Conservation (phyloP, 768 basidiomycete genomes). For the Mycena polygramma region DNA sequence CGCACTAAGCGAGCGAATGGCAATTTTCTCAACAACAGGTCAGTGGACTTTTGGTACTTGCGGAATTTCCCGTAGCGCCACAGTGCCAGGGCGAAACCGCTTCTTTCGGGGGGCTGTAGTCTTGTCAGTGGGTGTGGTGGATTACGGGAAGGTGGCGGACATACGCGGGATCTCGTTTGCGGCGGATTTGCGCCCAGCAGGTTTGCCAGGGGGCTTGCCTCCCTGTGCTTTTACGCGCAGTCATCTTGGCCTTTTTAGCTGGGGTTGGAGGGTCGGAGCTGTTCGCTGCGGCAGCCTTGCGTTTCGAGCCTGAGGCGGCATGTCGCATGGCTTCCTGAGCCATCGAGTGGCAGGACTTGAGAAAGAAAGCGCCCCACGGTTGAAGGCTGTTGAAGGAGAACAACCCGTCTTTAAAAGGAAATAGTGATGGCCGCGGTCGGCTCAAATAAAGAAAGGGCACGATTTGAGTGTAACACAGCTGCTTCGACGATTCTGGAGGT, state of each 20-base stretch:
- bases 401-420: constrained; percentile 11
- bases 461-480: too few species aligned
- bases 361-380: not conserved
- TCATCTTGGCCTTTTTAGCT: constrained; percentile 67
- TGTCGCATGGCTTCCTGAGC: constrained; percentile 76
- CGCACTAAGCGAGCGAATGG: constrained; percentile 94
- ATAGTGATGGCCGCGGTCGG: too few species aligned
- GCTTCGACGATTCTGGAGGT: too few species aligned
- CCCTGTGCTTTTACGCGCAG: constrained; percentile 92
- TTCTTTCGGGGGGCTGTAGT: constrained; percentile 50
- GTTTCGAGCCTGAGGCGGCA: constrained; percentile 59
- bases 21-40: constrained; percentile 86
- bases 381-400: not conserved
- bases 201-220: constrained; percentile 63
- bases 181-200: constrained; percentile 18
- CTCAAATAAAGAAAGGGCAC: too few species aligned
- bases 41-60: constrained; percentile 94
- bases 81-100: constrained; percentile 91
- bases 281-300: constrained; percentile 56
- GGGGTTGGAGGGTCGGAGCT: constrained; percentile 62
- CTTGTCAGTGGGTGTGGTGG: constrained; percentile 12
- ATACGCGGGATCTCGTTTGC: constrained; percentile 43
- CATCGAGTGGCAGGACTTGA: constrained; percentile 55
- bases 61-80: constrained; percentile 93
- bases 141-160: constrained; percentile 21